Evolutionary conservation across 2,329 filamentous ascomycete species (phyloP).

Genomic region (Talaromyces sp.): DNA sequence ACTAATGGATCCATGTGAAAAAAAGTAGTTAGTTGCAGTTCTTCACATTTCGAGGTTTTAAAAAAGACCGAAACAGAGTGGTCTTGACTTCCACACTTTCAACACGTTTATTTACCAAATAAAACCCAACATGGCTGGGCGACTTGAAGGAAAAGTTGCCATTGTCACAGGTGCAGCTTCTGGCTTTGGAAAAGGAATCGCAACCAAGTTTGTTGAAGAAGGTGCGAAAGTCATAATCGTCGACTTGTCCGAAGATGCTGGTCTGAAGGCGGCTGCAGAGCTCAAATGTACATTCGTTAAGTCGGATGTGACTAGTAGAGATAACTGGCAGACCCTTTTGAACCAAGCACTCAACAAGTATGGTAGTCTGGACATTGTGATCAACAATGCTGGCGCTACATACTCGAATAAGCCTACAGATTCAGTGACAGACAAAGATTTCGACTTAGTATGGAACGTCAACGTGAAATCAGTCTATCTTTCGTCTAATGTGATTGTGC

Average conservation of each 20-base stretch:
- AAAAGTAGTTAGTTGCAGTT: background rate
- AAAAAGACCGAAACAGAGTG: background rate
- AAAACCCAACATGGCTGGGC: slow-evolving; percentile 13
- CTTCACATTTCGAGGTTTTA: background rate
- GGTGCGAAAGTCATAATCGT: slow-evolving; percentile 32
- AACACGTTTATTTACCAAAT: background rate
- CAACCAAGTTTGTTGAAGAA: slow-evolving; percentile 29
- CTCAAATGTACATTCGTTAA: slow-evolving; percentile 17
- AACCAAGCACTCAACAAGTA: slow-evolving; percentile 17
- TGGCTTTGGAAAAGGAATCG: slow-evolving; percentile 32
- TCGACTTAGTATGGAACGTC: slow-evolving; percentile 32
- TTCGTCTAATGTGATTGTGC: slow-evolving; percentile 28
- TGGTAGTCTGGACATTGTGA: slow-evolving; percentile 34
- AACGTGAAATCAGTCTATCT: slow-evolving; percentile 36
- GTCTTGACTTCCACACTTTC: background rate
- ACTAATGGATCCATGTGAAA: background rate
- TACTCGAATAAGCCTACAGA: slow-evolving; percentile 30
- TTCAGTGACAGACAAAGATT: slow-evolving; percentile 34
- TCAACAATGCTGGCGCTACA: slow-evolving; percentile 40
- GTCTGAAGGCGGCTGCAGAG: slow-evolving; percentile 19
- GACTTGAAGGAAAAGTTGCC: slow-evolving; percentile 35
- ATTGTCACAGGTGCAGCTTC: slow-evolving; percentile 36
- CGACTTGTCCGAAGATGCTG: slow-evolving; percentile 27
- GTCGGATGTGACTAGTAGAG: slow-evolving; percentile 21
- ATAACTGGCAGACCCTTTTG: slow-evolving; percentile 23